Evolutionary conservation across 768 basidiomycete species (phyloP).

Genomic region (Tricholoma flavovirens): DNA sequence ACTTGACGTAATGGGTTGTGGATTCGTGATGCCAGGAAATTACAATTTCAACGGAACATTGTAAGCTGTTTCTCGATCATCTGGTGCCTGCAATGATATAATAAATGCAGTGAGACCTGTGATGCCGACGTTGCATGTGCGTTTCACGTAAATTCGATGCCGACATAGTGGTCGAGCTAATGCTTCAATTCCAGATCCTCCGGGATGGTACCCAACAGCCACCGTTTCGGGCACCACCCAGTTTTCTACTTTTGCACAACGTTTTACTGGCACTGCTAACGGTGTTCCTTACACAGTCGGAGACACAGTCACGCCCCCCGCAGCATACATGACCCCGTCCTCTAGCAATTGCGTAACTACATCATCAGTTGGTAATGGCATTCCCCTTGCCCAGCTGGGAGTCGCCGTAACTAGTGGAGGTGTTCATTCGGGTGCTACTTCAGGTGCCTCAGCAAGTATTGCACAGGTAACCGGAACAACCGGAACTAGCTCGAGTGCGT

Average conservation of each 20-base stretch:
- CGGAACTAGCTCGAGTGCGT: constrained; percentile 10
- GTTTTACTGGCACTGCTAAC: constrained; percentile 32
- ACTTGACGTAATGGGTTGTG: constrained; percentile 40
- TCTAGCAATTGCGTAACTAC: constrained; percentile 36
- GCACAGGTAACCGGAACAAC: constrained; percentile 14
- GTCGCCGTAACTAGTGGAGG: constrained; percentile 10
- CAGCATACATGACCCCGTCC: constrained; percentile 28
- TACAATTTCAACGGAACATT: constrained; percentile 38
- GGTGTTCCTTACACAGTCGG: constrained; percentile 36
- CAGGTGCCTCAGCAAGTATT: constrained; percentile 8
- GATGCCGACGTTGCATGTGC: constrained; percentile 40
- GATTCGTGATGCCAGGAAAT: constrained; percentile 43
- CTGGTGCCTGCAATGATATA: background rate
- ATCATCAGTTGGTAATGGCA: constrained; percentile 33
- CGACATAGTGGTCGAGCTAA: background rate
- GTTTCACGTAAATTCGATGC: background rate
- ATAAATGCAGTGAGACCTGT: constrained; percentile 29
- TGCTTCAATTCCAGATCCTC: constrained; percentile 26
- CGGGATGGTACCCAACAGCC: constrained; percentile 40
- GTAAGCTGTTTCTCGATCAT: constrained; percentile 18
- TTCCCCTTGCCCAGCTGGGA: constrained; percentile 25
- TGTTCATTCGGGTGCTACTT: constrained; percentile 3
- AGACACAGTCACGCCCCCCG: constrained; percentile 31
- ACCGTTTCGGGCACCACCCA: constrained; percentile 29
- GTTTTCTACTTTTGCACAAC: constrained; percentile 41